phyloP scores from a whole-genome alignment of 2,329 filamentous ascomycete genomes.

The Dichotomopilus funicola region DNA sequence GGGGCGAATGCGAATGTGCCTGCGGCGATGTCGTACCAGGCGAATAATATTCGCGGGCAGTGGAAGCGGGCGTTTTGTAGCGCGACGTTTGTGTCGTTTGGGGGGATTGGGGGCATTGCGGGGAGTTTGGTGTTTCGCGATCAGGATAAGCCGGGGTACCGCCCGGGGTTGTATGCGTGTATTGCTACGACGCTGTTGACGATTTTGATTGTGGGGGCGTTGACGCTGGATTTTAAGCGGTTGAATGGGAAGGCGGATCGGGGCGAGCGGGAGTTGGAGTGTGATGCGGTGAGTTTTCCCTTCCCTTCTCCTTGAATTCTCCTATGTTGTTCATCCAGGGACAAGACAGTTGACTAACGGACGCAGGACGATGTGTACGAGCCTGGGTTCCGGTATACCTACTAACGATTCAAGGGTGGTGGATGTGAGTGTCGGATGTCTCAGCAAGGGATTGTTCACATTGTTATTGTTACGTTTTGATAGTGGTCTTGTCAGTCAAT shows the following conservation, averaged over 20 bases:
- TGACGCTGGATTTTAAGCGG: conserved; percentile 36
- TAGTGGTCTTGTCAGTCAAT: too few species aligned
- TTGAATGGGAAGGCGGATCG: conserved; percentile 46
- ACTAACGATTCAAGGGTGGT: conserved; percentile 18
- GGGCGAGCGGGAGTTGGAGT: conserved; percentile 47
- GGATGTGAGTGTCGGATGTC: not conserved
- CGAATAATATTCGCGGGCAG: conserved; percentile 81
- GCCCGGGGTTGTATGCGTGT: conserved; percentile 49
- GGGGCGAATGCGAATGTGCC: conserved; percentile 75
- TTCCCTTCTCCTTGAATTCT: not conserved
- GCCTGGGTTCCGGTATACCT: conserved; percentile 37
- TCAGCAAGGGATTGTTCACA: too few species aligned
- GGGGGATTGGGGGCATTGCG: conserved; percentile 71
- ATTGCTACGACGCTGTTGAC: conserved; percentile 44
- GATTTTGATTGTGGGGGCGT: conserved; percentile 38
- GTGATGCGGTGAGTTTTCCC: conserved; percentile 39
- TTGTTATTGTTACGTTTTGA: too few species aligned
- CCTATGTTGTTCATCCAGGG: not conserved
- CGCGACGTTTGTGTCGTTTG: conserved; percentile 68
- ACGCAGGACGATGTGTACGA: conserved; percentile 31
- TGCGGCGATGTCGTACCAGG: conserved; percentile 69
- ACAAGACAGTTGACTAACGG: conserved; percentile 27
- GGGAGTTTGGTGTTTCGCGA: conserved; percentile 62
- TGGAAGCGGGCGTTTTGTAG: conserved; percentile 81
- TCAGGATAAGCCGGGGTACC: conserved; percentile 48